Base-by-base conservation (phyloP, 2,329 filamentous ascomycete genomes). In the Paraphoma chrysanthemicola region DNA sequence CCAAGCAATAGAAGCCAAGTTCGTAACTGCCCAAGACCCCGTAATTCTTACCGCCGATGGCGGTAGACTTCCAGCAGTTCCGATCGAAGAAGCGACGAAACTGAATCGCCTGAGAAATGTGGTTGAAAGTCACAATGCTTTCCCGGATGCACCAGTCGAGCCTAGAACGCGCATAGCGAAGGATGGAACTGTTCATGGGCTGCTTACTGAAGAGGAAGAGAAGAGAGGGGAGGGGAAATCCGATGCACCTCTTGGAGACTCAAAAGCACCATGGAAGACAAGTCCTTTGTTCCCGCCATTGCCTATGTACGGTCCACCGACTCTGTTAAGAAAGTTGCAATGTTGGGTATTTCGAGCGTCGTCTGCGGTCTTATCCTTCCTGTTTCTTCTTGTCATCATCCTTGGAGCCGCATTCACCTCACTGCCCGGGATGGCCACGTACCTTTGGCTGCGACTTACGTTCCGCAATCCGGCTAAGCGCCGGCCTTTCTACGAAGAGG, bases 231-330 rank as follows among this genome's bases (percentile, higher is more conserved):
- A 69, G 36, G 79, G 53, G 72, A 82, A 80, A 52, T 79, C 82
- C 4, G 78, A 81, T 33, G 82, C 75, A 0, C 74, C 81, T 9
- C 62, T 84, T 51, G 75, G 72, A 28, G 70, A 77, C 56, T 78
- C 77, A 14, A 70, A 80, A 29, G 88, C 90, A 0, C 86, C 88
- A 1, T 88, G 88, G 7, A 84, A 86, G 61, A 93, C 91, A 1
- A 89, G 93, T 64, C 90, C 91, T 3, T 79, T 96, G 5, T 97
- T 97, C 63, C 93, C 93, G 6, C 91, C 92, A 1, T 77, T 97
- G 8, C 93, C 93, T 0, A 80, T 92, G 0, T 97, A 96, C 67
- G 91, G 91, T 0, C 89, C 92, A 0, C 88, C 92, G 0, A 88
- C 90, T 0, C 49, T 85, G 0, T 55, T 89, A n/a, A 83, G 88